A percentile compares a stretch with the other conserved stretches of the same genome.
Conservation (phyloP, 2,329 filamentous ascomycete species). For the Lachnellula subtilissima region DNA sequence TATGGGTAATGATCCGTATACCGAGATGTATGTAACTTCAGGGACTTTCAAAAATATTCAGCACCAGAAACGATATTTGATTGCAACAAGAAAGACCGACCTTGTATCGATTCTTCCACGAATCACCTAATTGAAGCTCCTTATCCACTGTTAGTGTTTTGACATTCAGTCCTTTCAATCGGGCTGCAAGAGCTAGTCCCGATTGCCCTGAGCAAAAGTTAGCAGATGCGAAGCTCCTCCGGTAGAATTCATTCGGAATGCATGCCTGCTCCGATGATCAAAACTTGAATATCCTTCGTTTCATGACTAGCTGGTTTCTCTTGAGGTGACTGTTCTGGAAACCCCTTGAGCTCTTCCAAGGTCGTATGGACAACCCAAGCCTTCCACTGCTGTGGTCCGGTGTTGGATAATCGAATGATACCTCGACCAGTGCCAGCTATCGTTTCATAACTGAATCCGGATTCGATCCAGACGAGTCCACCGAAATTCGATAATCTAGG, state of each 20-base stretch:
- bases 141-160: not conserved
- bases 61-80: not conserved
- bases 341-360: not conserved
- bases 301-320: not conserved
- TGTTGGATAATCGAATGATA: not conserved
- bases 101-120: not conserved
- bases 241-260: not conserved
- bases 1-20: conserved; percentile 27
- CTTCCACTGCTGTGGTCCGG: not conserved
- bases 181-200: not conserved
- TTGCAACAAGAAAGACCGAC: not conserved
- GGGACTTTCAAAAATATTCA: not conserved
- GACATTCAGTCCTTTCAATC: not conserved
- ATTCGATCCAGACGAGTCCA: not conserved
- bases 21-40: not conserved
- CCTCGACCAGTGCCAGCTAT: not conserved
- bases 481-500: not conserved
- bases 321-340: not conserved
- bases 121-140: not conserved
- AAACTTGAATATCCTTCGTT: not conserved
- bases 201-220: not conserved
- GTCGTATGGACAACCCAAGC: not conserved
- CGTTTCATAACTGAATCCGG: not conserved
- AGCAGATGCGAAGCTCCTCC: not conserved
- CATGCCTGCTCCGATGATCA: not conserved